Percentiles rank a stretch among this genome's conserved stretches.
Evolutionary conservation across 116 monocot genomes (phyloP).

Genomic region (Thalassia testudinum): DNA sequence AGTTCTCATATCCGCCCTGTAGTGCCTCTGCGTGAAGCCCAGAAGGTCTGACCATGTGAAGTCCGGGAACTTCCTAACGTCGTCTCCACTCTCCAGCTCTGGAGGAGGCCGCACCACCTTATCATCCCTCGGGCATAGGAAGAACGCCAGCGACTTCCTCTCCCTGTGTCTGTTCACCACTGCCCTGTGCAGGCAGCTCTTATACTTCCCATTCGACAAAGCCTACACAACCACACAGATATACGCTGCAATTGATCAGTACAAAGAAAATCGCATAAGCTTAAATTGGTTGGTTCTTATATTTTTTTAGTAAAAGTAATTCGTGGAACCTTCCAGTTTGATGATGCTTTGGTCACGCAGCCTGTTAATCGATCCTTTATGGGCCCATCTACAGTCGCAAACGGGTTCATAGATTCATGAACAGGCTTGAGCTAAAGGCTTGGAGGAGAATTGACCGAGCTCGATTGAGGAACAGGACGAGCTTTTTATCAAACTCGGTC

Average conservation of each 20-base stretch:
- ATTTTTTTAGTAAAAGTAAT: background rate
- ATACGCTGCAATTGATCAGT: background rate
- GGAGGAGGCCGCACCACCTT: slow-evolving; percentile 45
- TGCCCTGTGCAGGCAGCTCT: slow-evolving; percentile 84
- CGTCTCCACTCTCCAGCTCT: slow-evolving; percentile 9
- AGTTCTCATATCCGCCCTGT: slow-evolving; percentile 57
- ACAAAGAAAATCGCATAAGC: background rate
- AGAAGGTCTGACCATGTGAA: slow-evolving; percentile 72
- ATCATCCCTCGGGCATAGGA: slow-evolving; percentile 61
- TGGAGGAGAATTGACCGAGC: too few relatives aligned
- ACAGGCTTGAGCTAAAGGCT: too few relatives aligned
- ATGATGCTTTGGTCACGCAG: too few relatives aligned
- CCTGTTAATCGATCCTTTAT: too few relatives aligned
- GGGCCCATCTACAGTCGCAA: too few relatives aligned
- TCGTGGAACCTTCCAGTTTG: too few relatives aligned
- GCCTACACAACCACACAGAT: slow-evolving; percentile 29
- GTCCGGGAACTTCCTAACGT: slow-evolving; percentile 53
- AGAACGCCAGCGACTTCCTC: slow-evolving; percentile 72
- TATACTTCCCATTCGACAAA: slow-evolving; percentile 71
- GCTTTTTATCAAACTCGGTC: too few relatives aligned
- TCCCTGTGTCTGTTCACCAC: slow-evolving; percentile 51
- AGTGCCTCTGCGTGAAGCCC: slow-evolving; percentile 66
- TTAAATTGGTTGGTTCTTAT: too few relatives aligned
- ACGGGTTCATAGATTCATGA: too few relatives aligned
- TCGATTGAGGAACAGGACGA: too few relatives aligned